phyloP scores from a whole-genome alignment of 1,139 yeast species.

The Blastobotrys serpentis region DNA sequence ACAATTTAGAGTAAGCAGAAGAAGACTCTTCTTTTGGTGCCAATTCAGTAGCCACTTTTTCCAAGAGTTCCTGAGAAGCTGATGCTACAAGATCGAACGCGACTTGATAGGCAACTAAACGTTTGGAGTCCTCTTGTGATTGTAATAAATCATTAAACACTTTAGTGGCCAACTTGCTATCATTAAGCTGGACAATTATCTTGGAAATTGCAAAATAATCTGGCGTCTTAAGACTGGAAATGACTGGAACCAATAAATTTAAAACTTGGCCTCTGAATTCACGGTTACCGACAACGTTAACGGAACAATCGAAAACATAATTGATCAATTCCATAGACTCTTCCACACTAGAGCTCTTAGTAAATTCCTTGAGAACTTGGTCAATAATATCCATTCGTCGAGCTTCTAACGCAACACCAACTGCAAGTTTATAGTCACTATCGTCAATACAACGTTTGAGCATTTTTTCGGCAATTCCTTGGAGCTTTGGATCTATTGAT shows the following conservation, averaged over 20 bases:
- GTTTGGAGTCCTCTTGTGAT: slow-evolving; percentile 38
- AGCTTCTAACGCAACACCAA: slow-evolving; percentile 90
- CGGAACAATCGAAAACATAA: slow-evolving; percentile 76
- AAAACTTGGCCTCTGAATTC: slow-evolving; percentile 65
- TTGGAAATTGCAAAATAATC: slow-evolving; percentile 83
- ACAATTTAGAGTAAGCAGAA: slow-evolving; percentile 45
- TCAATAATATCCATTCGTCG: slow-evolving; percentile 81
- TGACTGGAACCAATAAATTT: slow-evolving; percentile 58
- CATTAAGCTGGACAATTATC: slow-evolving; percentile 85
- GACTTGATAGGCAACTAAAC: slow-evolving; percentile 78
- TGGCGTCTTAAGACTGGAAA: slow-evolving; percentile 58
- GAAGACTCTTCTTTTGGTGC: slow-evolving; percentile 39
- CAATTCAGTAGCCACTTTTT: slow-evolving; percentile 47
- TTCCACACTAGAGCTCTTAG: slow-evolving; percentile 26
- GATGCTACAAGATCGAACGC: slow-evolving; percentile 92
- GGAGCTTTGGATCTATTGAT: slow-evolving; percentile 60
- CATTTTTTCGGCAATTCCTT: slow-evolving; percentile 80
- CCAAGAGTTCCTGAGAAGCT: slow-evolving; percentile 89
- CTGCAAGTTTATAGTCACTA: slow-evolving; percentile 74
- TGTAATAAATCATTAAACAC: slow-evolving; percentile 63
- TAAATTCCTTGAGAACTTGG: slow-evolving; percentile 52
- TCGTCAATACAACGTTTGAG: slow-evolving; percentile 69
- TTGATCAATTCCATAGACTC: slow-evolving; percentile 57
- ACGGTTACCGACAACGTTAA: slow-evolving; percentile 62
- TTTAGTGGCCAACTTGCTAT: slow-evolving; percentile 62